A percentile compares a stretch with the other conserved stretches of the same genome.
Evolutionary conservation across 1,284 basidiomycete genomes (phyloP).

Genomic region (Apiotrichum sp.): DNA sequence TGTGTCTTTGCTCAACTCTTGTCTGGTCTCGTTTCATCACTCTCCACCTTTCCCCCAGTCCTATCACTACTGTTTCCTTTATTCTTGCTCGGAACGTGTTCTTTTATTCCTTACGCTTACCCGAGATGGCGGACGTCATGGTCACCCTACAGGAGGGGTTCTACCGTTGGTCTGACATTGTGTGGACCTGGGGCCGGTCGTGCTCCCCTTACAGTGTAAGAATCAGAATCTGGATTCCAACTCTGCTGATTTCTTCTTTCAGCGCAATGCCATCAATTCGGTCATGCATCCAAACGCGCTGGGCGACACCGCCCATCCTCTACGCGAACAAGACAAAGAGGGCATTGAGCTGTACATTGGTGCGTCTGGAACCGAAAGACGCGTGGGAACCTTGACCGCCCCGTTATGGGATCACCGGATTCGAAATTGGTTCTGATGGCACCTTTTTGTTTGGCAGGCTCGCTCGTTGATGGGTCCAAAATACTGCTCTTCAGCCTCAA

Average conservation of each 20-base stretch:
- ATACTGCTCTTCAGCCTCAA: constrained; percentile 69
- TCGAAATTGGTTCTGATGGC: no score
- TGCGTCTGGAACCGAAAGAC: constrained; percentile 34
- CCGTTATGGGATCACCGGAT: no score
- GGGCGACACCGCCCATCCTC: constrained; percentile 64
- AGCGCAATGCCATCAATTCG: constrained; percentile 58
- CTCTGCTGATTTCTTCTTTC: background rate
- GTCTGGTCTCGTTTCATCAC: no score
- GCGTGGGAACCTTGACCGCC: no score
- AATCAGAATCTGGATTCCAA: background rate
- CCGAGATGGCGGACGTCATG: background rate
- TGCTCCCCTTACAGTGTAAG: constrained; percentile 30
- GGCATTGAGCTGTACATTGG: constrained; percentile 68
- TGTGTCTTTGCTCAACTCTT: no score
- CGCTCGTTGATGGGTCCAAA: constrained; percentile 34
- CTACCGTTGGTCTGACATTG: constrained; percentile 33
- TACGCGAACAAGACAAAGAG: constrained; percentile 56
- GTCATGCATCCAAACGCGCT: constrained; percentile 61
- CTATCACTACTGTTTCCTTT: no score
- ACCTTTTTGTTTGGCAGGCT: background rate
- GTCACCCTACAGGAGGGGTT: constrained; percentile 32
- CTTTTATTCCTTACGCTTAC: no score
- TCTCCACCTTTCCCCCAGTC: no score
- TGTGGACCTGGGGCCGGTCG: constrained; percentile 29
- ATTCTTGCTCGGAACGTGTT: no score